Evolutionary conservation across 2,329 filamentous ascomycete species (phyloP), one percentile per base, ranked within the genome.

Genomic region (Exophiala sideris): DNA sequence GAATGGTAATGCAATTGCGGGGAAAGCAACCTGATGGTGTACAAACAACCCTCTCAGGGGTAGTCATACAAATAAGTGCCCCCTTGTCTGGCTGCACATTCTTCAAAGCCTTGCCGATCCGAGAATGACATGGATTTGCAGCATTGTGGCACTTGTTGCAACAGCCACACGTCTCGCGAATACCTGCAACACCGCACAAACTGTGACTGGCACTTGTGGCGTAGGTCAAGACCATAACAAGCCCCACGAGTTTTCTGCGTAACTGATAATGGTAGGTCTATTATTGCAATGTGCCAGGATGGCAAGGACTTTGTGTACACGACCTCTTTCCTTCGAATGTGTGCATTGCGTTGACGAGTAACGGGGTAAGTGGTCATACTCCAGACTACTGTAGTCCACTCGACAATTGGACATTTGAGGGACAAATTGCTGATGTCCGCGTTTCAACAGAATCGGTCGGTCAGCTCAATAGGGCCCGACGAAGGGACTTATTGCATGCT

Each of bases 391-490:
- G 41, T 24, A 14, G 21, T n/a, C 14, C 18, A 44, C 10, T 14
- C 21, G 2, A 18, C 16, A 18, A 18, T 2, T 18, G 16, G 16
- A 18, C 16, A 18, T 18, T 18, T 18, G 16, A 18, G 16, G 16
- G 16, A 20, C 20, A 5, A 16, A 12, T 2, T 33, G 3, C 35
- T 48, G 12, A 45, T 18, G 14, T 12, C 34, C 11, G 20, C 42
- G 29, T 2, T 6, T 35, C 16, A 12, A 32, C 21, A 54, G 46
- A 54, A 54, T 38, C 51, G 50, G 29, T 49, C 51, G 6, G 16
- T 54, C 46, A 42, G 39, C 33, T 48, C 51, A 9, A 20, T 54
- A 32, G 51, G 51, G 3, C 51, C 51, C 21, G 46, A 54, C n/a
- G 11, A 34, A 6, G 51, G 39, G 5, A 38, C 20, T 16, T 49